Base-by-base conservation (phyloP, 2,329 filamentous ascomycete genomes). In the Penicillium sclerotigenum region DNA sequence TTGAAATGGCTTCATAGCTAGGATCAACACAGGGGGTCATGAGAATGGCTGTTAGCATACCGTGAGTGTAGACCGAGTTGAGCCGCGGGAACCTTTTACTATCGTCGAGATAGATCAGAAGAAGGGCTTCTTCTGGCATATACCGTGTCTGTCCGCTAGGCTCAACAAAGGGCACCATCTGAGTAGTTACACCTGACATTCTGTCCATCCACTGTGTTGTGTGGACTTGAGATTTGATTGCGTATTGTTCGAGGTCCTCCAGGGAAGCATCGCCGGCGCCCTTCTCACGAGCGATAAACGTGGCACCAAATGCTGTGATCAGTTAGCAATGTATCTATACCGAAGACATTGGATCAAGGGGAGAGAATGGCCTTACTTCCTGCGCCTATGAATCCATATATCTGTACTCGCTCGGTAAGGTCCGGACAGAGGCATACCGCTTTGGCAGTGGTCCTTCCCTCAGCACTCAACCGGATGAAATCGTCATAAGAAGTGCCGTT, bases 11-110 rank as follows among this genome's bases (percentile, higher is more conserved):
- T 51, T 59, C 52, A 11, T 38, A 34, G 24, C 47, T 49, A 36
- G 61, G 36, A 31, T 69, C 65, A 20, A 67, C 47, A 33, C 58
- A 63, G n/a, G 66, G 57, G 6, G 59, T 59, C 69, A 71, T 72
- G n/a, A 69, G 59, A n/a, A 67, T 67, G 1, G 65, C 56, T 31
- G 60, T 56, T 40, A 57, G 63, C 4, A 57, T 36, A 8, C 59
- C 54, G 49, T 71, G 63, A 9, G 64, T 54, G 45, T 71, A 71
- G 16, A 71, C 64, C 0, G 67, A 69, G 52, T 71, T 58, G 22
- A 72, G 40, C 0, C 16, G 61, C 2, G 69, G 68, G 38, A 72
- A 72, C 14, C 65, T 62, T 16, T 64, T 49, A 53, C 63, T 65
- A n/a, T 56, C 29, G 18, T 59, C 52, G 14, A 66, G 49, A 9